Evolutionary conservation across 257 asterid genomes (phyloP), one percentile per base, ranked within the genome.

Genomic region (Hygrophila difformis): DNA sequence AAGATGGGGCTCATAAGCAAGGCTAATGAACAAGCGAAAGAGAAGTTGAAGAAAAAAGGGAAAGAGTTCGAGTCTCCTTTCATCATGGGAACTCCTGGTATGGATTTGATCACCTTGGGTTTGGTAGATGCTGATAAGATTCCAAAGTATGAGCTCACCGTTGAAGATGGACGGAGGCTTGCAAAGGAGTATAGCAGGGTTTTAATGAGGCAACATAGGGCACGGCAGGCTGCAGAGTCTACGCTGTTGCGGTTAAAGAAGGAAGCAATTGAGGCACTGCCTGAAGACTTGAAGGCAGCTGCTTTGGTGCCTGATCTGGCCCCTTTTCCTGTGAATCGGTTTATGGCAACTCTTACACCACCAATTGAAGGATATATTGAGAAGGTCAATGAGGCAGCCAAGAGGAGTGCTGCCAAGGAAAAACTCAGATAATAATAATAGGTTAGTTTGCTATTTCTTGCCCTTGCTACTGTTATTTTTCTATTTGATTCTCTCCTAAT

Each of bases 321-420:
- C 13, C 94, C 88, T 6, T 74, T 82, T 38, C 96, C 96, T 2
- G 71, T 47, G n/a, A 82, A 89, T 51, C 62, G 82, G 47, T 75
- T 71, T 41, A 73, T 85, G 92, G 86, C 96, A 1, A 79, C 98
- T 1, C 62, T 89, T 33, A 85, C 98, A 0, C 98, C 96, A 10
- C 96, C 96, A 2, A 85, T 89, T 41, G 96, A 89, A 70, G 98
- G 96, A 4, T 82, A 85, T 44, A 65, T 72, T 16, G 98, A 85
- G 65, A 85, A 78, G 77, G 64, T 89, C 26, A 70, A 74, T 21
- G 98, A 85, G 73, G 98, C 98, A 3, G 84, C 96, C 5, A 72
- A 55, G 70, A 78, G 53, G 75, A 74, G 73, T 41, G 61, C 73
- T 35, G 79, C 62, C 18, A 75, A 71, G 67, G 86, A 59, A 70